phyloP scores from a whole-genome alignment of 176 grass and related monocot species.

The Aegilops umbellulata region DNA sequence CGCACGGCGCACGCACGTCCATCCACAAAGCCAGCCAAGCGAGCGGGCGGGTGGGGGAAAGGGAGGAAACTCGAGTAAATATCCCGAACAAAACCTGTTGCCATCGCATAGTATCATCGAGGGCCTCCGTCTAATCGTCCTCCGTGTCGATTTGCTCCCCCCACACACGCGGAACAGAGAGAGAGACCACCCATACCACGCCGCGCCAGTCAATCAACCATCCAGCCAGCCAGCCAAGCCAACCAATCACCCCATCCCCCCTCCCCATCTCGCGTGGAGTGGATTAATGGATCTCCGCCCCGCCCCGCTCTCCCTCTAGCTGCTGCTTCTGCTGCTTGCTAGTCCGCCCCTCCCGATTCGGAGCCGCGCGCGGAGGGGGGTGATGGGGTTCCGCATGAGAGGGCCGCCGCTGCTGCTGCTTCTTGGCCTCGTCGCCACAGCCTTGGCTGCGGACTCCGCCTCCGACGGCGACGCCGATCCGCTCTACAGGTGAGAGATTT shows the following conservation, averaged over 20 bases:
- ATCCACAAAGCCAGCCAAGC: too few relatives aligned
- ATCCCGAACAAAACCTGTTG: background rate
- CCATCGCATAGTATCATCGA: background rate
- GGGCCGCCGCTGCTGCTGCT: background rate
- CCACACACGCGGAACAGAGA: background rate
- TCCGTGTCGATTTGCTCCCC: slow-evolving; percentile 26
- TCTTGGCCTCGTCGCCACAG: background rate
- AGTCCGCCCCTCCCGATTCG: background rate
- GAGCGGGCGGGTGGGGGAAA: too few relatives aligned
- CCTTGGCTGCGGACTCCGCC: background rate
- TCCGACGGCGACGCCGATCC: slow-evolving; percentile 16
- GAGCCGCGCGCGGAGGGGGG: background rate
- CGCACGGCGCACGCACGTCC: too few relatives aligned
- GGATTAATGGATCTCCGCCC: background rate
- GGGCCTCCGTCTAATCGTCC: background rate
- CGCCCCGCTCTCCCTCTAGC: background rate
- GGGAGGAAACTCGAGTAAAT: too few relatives aligned
- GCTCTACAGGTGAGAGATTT: slow-evolving; percentile 6
- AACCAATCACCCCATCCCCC: background rate
- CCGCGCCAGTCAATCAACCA: background rate
- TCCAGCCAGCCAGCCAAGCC: too few relatives aligned
- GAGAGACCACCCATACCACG: too few relatives aligned
- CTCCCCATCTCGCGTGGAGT: too few relatives aligned
- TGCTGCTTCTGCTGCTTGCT: too few relatives aligned
- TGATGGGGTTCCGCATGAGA: background rate